These are phyloP conservation scores for Podaxis sp. DNA, from an alignment of 768 basidiomycete species.

Conservation along the genomic window DNA sequence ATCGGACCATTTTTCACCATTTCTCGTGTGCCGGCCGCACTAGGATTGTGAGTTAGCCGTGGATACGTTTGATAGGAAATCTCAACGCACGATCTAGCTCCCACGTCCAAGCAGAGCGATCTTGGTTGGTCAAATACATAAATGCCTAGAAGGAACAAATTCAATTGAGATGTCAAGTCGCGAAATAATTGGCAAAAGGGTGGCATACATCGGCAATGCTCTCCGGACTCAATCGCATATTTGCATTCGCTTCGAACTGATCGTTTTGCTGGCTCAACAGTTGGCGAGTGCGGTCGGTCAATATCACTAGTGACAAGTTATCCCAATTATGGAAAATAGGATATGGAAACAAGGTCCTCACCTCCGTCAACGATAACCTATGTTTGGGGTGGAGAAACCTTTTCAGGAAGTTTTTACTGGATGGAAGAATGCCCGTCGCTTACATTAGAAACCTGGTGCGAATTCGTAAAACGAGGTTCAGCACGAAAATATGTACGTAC, in stretches of 20 bases:
- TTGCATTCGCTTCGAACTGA: slow-evolving; percentile 42
- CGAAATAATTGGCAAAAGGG: background rate
- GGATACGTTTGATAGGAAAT: background rate
- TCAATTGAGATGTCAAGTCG: background rate
- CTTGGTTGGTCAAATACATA: slow-evolving; percentile 64
- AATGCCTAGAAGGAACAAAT: slow-evolving; percentile 46
- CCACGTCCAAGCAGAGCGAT: slow-evolving; percentile 76
- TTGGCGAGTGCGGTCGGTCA: slow-evolving; percentile 29
- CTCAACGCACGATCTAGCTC: slow-evolving; percentile 69
- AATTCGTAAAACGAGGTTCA: background rate
- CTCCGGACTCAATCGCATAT: slow-evolving; percentile 54
- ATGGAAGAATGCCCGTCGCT: background rate
- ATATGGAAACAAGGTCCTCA: slow-evolving; percentile 21
- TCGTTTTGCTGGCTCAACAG: slow-evolving; percentile 23
- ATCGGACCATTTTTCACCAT: slow-evolving; percentile 27
- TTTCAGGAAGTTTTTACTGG: background rate
- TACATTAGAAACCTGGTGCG: slow-evolving; percentile 7
- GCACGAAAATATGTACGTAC: slow-evolving; percentile 54
- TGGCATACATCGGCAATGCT: slow-evolving; percentile 64
- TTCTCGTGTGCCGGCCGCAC: slow-evolving; percentile 48
- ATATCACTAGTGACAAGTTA: slow-evolving; percentile 28
- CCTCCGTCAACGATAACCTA: slow-evolving; percentile 72
- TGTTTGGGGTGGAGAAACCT: background rate
- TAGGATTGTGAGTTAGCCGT: slow-evolving; percentile 14
- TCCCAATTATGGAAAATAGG: background rate